Conservation (phyloP, 2,329 filamentous ascomycete genomes). For the Lecanicillium sp. region DNA sequence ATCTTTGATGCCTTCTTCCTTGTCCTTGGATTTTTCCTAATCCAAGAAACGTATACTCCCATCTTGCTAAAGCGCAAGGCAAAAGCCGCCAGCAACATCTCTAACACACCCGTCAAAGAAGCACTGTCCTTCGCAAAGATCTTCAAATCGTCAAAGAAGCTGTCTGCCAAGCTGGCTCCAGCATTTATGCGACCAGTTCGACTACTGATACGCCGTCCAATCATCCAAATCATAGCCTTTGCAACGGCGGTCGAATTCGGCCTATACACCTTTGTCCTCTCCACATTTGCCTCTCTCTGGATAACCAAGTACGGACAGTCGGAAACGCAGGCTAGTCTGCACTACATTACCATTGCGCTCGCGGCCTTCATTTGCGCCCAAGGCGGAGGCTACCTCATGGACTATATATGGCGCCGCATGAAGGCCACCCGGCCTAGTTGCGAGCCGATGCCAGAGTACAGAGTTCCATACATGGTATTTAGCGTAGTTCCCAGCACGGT, state of each 20-base stretch:
- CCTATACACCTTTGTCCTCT: slow-evolving; percentile 42
- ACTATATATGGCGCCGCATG: slow-evolving; percentile 24
- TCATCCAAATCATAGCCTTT: slow-evolving; percentile 36
- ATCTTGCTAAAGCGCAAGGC: slow-evolving; percentile 37
- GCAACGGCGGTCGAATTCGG: slow-evolving; percentile 40
- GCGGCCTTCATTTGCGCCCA: slow-evolving; percentile 30
- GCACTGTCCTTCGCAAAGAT: neutral
- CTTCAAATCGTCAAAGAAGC: neutral
- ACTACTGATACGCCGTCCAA: slow-evolving; percentile 33
- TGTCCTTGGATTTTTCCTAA: slow-evolving; percentile 43
- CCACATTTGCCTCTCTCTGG: slow-evolving; percentile 42
- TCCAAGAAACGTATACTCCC: slow-evolving; percentile 51
- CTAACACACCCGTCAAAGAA: neutral
- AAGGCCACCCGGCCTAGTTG: neutral
- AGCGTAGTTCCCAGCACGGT: slow-evolving; percentile 33
- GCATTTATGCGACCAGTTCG: slow-evolving; percentile 16
- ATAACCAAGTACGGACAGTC: slow-evolving; percentile 36
- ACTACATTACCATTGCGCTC: slow-evolving; percentile 42
- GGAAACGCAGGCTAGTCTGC: slow-evolving; percentile 32
- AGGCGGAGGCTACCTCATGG: slow-evolving; percentile 26
- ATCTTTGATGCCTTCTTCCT: slow-evolving; percentile 49
- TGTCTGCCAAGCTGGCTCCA: neutral
- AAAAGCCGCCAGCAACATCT: no score
- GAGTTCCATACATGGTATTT: slow-evolving; percentile 44
- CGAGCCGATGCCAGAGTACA: slow-evolving; percentile 33